Evolutionary conservation across 2,329 filamentous ascomycete species (phyloP), one percentile per base, ranked within the genome.

Genomic region (Exophiala calicioides): DNA sequence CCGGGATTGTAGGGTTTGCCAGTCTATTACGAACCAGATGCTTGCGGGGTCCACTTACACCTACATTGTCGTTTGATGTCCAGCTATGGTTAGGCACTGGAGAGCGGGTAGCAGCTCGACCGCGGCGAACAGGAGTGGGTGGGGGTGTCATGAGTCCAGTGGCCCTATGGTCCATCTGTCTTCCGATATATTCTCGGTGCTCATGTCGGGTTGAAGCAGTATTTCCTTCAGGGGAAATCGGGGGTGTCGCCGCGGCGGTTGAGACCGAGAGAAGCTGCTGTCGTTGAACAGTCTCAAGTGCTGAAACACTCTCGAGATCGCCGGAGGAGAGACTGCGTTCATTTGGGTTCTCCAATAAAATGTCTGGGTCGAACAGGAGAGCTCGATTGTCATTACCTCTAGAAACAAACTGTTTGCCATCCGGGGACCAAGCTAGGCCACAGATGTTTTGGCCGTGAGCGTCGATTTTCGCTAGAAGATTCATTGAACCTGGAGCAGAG

Each of bases 371-470:
- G 65, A 94, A 95, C 2, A 97, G 75, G 58, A 84, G 86, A 62
- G 91, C 94, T 3, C 82, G 68, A 61, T 97, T 96, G 71, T 98
- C 93, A 62, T 98, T 97, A 18, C 88, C 89, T 5, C 93, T 90
- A 3, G 88, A 90, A 10, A 88, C 89, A 64, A 98, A 90, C 26
- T 83, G 76, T 3, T 76, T 75, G 3, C 89, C 89, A 59, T 88
- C 81, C 3, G 74, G 72, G 3, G 89, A 90, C 88, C 90, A 97
- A 3, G 87, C 80, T n/a, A 98, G 73, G 1, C 91, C 91, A 61
- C 93, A 98, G 44, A 98, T 85, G 62, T 97, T 90, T 67, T 96
- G 90, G 1, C 77, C 81, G 64, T 97, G 91, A 5, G 88, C 81
- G 23, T 77, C 77, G 58, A 97, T 84, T 55, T 84, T 83, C 16